Conservation (phyloP, 169 alveolate species). For the Cryptosporidium sp. region DNA sequence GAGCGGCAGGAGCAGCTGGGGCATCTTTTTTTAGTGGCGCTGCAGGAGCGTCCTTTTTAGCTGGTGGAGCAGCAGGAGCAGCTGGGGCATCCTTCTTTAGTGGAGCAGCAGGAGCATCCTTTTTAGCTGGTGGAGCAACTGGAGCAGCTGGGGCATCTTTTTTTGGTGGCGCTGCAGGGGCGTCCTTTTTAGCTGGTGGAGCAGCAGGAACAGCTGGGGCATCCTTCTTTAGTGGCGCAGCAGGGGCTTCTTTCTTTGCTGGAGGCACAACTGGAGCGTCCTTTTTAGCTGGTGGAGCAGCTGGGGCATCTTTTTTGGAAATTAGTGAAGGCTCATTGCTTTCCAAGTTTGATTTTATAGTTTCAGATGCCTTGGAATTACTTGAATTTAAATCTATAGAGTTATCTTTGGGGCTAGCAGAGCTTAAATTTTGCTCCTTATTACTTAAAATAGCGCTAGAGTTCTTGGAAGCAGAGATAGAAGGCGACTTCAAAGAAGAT, state of each 20-base stretch:
- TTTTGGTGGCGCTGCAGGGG: background rate
- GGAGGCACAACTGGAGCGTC: conserved; percentile 4
- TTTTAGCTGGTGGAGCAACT: background rate
- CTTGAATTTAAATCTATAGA: background rate
- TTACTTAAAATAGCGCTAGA: conserved; percentile 5
- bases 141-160: conserved; percentile 49
- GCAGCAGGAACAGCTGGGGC: background rate
- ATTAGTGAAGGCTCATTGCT: conserved; percentile 2
- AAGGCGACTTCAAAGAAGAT: conserved; percentile 1
- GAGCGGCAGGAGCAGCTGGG: conserved; percentile 7
- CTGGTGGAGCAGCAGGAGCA: background rate
- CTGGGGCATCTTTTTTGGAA: conserved; percentile 23
- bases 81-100: background rate
- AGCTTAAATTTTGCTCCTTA: background rate
- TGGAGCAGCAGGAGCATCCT: background rate
- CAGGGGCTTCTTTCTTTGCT: conserved; percentile 7
- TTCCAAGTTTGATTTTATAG: too few species aligned
- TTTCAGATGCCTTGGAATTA: background rate
- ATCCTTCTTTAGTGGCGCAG: conserved; percentile 4
- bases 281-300: background rate
- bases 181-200: conserved; percentile 5
- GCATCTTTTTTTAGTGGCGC: background rate
- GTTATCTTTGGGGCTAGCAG: background rate
- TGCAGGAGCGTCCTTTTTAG: background rate
- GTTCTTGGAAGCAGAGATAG: background rate